Evolutionary conservation across 768 basidiomycete genomes (phyloP).

Genomic region (Mycena venus): DNA sequence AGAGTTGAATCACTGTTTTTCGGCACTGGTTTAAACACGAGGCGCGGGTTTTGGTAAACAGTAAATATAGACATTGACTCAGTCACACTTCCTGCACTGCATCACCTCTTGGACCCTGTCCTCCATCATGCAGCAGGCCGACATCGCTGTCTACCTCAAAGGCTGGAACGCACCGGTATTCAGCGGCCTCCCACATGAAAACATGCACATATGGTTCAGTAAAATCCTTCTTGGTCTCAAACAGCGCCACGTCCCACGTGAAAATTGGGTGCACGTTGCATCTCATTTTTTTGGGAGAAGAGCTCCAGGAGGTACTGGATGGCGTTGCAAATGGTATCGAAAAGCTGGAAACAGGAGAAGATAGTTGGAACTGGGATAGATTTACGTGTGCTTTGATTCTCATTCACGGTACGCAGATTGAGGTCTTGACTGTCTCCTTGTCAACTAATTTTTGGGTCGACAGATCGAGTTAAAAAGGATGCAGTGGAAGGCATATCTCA

Average conservation of each 20-base stretch:
- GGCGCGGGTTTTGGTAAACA: no score
- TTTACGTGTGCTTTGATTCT: not conserved
- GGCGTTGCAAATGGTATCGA: not conserved
- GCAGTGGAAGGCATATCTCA: no score
- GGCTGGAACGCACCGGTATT: not conserved
- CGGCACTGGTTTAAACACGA: no score
- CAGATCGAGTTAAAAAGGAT: not conserved
- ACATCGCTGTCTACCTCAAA: not conserved
- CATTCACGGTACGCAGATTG: not conserved
- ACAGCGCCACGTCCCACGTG: not conserved
- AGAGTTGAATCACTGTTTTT: no score
- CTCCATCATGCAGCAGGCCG: not conserved
- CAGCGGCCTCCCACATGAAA: not conserved
- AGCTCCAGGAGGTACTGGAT: not conserved
- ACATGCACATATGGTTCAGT: not conserved
- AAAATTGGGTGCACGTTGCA: not conserved
- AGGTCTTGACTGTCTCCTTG: not conserved
- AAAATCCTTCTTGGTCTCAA: not conserved
- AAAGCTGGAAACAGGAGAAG: not conserved
- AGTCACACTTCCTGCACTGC: not conserved
- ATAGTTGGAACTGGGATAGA: not conserved
- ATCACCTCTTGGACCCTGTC: not conserved
- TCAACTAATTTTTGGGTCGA: not conserved
- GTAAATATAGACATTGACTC: no score
- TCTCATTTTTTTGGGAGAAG: not conserved